Evolutionary conservation across 2,329 filamentous ascomycete genomes (phyloP), one percentile per base, ranked within the genome.

Genomic region (Trichoderma atrobrunneum): DNA sequence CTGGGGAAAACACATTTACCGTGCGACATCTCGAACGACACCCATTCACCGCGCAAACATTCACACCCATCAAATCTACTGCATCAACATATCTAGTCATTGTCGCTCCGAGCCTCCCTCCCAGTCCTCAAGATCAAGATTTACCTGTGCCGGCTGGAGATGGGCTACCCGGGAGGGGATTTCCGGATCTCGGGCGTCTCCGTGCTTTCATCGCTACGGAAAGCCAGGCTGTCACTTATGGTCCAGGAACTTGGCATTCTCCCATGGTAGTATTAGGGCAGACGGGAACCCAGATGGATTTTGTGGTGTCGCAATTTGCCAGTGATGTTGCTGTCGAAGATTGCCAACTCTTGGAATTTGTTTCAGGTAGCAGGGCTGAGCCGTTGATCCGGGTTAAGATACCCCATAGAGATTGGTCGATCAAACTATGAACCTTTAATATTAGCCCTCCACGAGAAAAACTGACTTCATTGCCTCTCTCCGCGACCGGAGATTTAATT

Each of bases 21-120:
- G 79, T 98, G 69, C 82, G 83, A 24, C 88, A 97, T 72, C 88
- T 98, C 34, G 96, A 99, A 81, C 87, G 96, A 51, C 96, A 99
- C 81, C 95, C 96, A 0, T 98, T 91, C 82, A 98, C 96, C 1
- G 93, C 93, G 1, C 96, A 99, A 84, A 97, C 94, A 0, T 98
- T 99, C 81, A 87, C 93, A 57, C 96, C 96, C 0, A 84, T 98
- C 65, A 88, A 82, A 12, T 82, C 83, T n/a, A 76, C 81, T 12
- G 77, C 79, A 6, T 84, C 85, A 12, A 82, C 85, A 26, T 98
- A 95, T 80, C 87, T 99, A 30, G 92, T 98, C 73, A 89, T 98
- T 75, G 95, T 98, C 24, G 95, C 95, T 21, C 95, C 95, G 0
- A 93, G 90, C 14, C 82, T 94, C 10, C 85, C 88, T 12, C 79